A percentile compares a stretch with the other conserved stretches of the same genome.
Conservation (phyloP, 2,329 filamentous ascomycete species). For the Nothopassalora personata region DNA sequence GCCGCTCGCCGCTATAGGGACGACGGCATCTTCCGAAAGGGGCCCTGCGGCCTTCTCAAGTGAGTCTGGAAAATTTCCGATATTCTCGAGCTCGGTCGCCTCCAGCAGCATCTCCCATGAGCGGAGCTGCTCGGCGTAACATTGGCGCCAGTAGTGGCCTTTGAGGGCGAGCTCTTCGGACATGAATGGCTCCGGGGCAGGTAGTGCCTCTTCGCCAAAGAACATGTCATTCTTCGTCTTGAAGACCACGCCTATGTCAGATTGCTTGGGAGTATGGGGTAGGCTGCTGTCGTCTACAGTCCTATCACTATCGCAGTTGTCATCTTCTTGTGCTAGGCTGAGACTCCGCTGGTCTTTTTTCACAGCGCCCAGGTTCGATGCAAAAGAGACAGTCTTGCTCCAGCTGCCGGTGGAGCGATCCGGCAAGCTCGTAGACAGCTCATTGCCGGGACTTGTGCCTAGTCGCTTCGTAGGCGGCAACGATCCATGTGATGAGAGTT, state of each 20-base stretch:
- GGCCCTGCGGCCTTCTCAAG: background rate
- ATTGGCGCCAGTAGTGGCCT: slow-evolving; percentile 49
- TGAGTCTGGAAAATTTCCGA: slow-evolving; percentile 27
- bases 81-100: slow-evolving; percentile 55
- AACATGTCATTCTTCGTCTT: slow-evolving; percentile 52
- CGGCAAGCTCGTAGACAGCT: slow-evolving; percentile 27
- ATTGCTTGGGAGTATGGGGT: slow-evolving; percentile 30
- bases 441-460: slow-evolving; percentile 26
- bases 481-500: slow-evolving; percentile 28
- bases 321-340: slow-evolving; percentile 23
- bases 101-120: slow-evolving; percentile 53
- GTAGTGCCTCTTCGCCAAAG: slow-evolving; percentile 48
- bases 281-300: slow-evolving; percentile 35
- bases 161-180: slow-evolving; percentile 45
- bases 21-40: background rate
- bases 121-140: slow-evolving; percentile 56
- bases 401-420: slow-evolving; percentile 40
- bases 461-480: slow-evolving; percentile 27
- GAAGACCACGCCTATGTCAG: slow-evolving; percentile 39
- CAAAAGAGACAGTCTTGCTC: slow-evolving; percentile 37
- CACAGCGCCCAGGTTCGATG: slow-evolving; percentile 30
- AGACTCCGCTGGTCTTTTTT: slow-evolving; percentile 31
- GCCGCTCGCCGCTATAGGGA: slow-evolving; percentile 1
- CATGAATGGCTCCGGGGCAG: slow-evolving; percentile 43
- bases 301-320: slow-evolving; percentile 31